phyloP scores from a whole-genome alignment of 805 yeast genomes.

The Yarrowia yakushimensis region DNA sequence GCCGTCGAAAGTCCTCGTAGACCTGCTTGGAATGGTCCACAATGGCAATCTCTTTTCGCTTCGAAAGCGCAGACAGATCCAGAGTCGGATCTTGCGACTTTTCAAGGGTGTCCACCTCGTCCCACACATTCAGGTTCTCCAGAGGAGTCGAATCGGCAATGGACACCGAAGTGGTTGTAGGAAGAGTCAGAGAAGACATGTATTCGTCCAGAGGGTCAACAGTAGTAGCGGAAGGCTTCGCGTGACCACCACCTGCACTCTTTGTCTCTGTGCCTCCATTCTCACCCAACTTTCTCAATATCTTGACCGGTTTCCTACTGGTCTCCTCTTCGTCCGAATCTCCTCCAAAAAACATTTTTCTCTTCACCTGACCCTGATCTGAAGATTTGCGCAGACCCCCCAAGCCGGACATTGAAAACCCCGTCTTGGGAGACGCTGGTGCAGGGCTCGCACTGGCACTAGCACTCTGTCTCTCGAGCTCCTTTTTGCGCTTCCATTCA shows the following conservation, averaged over 20 bases:
- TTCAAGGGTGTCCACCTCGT: conserved; percentile 34
- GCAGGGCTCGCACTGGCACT: conserved; percentile 29
- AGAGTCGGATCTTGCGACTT: conserved; percentile 36
- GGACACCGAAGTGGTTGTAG: conserved; percentile 26
- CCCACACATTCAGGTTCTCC: conserved; percentile 28
- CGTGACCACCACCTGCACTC: not conserved
- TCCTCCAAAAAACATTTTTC: conserved; percentile 1
- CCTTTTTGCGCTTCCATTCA: conserved; percentile 57
- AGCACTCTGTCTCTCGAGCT: conserved; percentile 37
- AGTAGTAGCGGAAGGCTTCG: not conserved
- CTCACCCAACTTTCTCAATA: conserved; percentile 11
- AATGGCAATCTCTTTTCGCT: conserved; percentile 48
- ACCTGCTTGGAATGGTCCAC: conserved; percentile 47
- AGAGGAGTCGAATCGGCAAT: conserved; percentile 24
- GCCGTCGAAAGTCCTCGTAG: conserved; percentile 55
- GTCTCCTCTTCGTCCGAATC: conserved; percentile 8
- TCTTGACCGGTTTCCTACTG: not conserved
- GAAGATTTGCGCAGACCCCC: not conserved
- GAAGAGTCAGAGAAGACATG: conserved; percentile 37
- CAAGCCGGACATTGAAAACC: conserved; percentile 3
- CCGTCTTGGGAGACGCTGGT: not conserved
- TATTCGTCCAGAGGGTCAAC: conserved; percentile 49
- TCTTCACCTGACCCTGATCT: not conserved
- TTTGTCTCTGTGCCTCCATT: not conserved
- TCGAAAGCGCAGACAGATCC: conserved; percentile 34